Evolutionary conservation across 352 stramenopile species (phyloP), one percentile per base, ranked within the genome.

Genomic region (Phytophthora colocasiae): DNA sequence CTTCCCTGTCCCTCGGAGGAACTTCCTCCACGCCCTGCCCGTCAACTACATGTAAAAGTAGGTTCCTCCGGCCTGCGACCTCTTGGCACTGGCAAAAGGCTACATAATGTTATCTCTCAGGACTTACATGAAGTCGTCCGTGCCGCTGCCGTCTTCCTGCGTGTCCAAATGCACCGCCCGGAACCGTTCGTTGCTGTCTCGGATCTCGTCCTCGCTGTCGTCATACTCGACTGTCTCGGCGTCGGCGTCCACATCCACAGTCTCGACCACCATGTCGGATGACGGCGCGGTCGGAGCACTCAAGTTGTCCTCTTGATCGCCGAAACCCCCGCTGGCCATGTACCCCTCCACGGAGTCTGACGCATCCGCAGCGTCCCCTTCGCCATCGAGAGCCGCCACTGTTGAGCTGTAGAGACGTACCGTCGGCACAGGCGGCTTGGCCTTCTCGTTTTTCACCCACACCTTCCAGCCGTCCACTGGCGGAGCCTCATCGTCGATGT

Each of bases 141-240:
- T 82, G 59, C 75, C 74, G 41, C 79, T 90, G 57, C 78, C 76
- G 52, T 95, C 81, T 68, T 92, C 83, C 65, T 95, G 86, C 52
- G 88, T 91, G 72, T 94, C 83, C 73, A 96, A 65, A 73, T 95
- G 88, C 50, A 96, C 88, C 26, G 88, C 88, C 65, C 91, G 88
- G 73, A 96, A 96, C 15, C 88, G 88, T 71, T 96, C 88, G 55
- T 96, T 96, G 76, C 88, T 96, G 67, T 94, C 85, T 27, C 88
- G 85, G 57, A 96, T 95, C 66, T 96, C 88, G 66, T 96, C 88
- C 69, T 96, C 88, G 61, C 88, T 96, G 72, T 96, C 88, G 48
- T 96, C 88, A 61, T 96, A 96, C 63, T 95, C 88, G 40, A 96
- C 85, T 11, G 86, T 96, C 68, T 95, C 86, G 1, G 84, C 85